phyloP scores from a whole-genome alignment of 1,284 basidiomycete genomes.

The Rhodotorula sp. region DNA sequence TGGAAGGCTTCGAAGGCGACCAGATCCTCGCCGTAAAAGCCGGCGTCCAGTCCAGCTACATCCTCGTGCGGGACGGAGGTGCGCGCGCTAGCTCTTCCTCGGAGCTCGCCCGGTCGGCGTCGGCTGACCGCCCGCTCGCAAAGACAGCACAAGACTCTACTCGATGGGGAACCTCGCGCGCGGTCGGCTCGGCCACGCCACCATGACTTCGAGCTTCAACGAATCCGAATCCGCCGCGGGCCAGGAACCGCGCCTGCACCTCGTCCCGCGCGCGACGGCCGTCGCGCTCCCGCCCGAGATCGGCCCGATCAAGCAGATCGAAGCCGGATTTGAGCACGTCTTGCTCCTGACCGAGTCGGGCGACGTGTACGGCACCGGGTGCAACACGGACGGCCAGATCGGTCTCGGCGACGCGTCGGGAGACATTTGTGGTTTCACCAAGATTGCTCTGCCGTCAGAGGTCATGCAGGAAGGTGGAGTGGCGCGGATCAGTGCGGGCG shows the following conservation, averaged over 20 bases:
- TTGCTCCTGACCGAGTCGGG: conserved; percentile 41
- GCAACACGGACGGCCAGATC: conserved; percentile 44
- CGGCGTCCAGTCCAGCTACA: conserved; percentile 23
- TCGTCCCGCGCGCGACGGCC: conserved; percentile 30
- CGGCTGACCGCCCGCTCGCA: background rate
- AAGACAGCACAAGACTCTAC: conserved; percentile 28
- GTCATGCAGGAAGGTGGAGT: conserved; percentile 29
- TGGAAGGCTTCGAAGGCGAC: conserved; percentile 41
- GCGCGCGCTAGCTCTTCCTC: background rate
- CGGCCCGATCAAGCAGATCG: conserved; percentile 29
- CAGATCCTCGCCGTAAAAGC: conserved; percentile 11
- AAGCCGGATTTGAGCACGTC: conserved; percentile 41
- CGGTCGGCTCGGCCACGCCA: conserved; percentile 25
- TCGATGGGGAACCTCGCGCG: conserved; percentile 29
- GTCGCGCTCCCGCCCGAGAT: conserved; percentile 11
- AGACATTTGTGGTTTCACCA: conserved; percentile 32
- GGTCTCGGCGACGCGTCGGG: conserved; percentile 19
- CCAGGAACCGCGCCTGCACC: conserved; percentile 28
- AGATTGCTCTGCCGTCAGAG: conserved; percentile 20
- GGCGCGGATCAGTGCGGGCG: conserved; percentile 32
- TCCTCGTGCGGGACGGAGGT: conserved; percentile 28
- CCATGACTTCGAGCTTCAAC: background rate
- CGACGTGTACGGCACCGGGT: conserved; percentile 38
- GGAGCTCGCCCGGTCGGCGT: no score
- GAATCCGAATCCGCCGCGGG: conserved; percentile 1